phyloP scores from a whole-genome alignment of 148 eudicot species.

The Talinum fruticosum region DNA sequence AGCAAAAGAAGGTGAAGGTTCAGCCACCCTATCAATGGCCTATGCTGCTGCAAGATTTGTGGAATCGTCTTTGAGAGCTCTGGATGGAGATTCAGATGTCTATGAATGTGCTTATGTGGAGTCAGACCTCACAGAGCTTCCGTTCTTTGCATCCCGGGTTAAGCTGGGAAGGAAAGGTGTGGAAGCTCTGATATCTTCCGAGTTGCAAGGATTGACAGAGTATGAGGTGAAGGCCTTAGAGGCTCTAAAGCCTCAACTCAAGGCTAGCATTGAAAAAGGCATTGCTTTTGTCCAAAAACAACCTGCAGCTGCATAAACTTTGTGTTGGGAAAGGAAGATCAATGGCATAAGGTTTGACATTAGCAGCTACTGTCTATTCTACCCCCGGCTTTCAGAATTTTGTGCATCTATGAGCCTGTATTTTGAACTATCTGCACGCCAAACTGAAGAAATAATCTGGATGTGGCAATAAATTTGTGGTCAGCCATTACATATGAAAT shows the following conservation, averaged over 20 bases:
- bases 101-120: conserved; percentile 73
- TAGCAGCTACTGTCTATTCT: not conserved
- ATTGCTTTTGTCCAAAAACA: conserved; percentile 14
- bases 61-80: conserved; percentile 80
- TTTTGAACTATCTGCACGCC: not conserved
- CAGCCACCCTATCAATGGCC: conserved; percentile 92
- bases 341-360: not conserved
- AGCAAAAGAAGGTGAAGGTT: conserved; percentile 91
- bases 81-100: conserved; percentile 79
- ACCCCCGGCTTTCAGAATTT: not conserved
- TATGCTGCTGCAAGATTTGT: conserved; percentile 96
- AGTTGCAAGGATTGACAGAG: conserved; percentile 62
- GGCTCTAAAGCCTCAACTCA: conserved; percentile 69
- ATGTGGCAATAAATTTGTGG: not conserved
- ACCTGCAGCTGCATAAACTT: conserved; percentile 11
- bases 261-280: conserved; percentile 30
- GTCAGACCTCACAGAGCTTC: conserved; percentile 75
- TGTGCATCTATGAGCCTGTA: not conserved
- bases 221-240: conserved; percentile 66
- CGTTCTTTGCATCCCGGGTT: conserved; percentile 80
- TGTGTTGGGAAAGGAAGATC: not conserved
- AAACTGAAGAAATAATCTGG: not conserved
- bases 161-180: conserved; percentile 77
- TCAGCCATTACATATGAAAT: conserved; percentile 21
- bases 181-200: conserved; percentile 63